A percentile compares a stretch with the other conserved stretches of the same genome.
phyloP scores from a whole-genome alignment of 2,329 filamentous ascomycete species.

The Cryphonectria nitschkei region DNA sequence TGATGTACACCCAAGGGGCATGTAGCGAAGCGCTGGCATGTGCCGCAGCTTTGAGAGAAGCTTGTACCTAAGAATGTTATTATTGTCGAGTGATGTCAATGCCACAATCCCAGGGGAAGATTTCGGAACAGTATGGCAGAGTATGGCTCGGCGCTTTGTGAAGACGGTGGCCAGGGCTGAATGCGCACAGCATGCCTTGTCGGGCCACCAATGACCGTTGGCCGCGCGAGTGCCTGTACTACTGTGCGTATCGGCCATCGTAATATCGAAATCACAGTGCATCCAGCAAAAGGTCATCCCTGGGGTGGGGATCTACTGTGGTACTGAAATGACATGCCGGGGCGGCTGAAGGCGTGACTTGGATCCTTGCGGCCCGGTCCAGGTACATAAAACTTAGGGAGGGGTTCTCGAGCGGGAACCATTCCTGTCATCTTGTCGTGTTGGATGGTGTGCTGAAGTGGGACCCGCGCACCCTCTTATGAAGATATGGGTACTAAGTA shows the following conservation, averaged over 20 bases:
- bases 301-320: slow-evolving; percentile 1
- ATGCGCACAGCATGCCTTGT: not conserved
- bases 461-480: slow-evolving; percentile 1
- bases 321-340: slow-evolving; percentile 8
- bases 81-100: not conserved
- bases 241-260: not conserved
- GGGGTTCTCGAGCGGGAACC: slow-evolving; percentile 6
- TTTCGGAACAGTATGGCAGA: not conserved
- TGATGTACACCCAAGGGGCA: not conserved
- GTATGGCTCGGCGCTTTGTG: not conserved
- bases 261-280: not conserved
- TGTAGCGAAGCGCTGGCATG: not conserved
- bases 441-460: not conserved
- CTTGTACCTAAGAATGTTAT: not conserved
- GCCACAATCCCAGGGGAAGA: not conserved
- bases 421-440: slow-evolving; percentile 16
- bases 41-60: not conserved
- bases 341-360: slow-evolving; percentile 9
- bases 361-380: slow-evolving; percentile 15
- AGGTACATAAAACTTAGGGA: not conserved
- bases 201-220: not conserved
- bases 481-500: not conserved
- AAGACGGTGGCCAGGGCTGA: not conserved
- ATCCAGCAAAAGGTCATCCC: not conserved
- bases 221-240: not conserved